Percentiles rank a stretch among this genome's conserved stretches.
phyloP scores from a whole-genome alignment of 345 rosid genomes.

The Litchi chinensis region DNA sequence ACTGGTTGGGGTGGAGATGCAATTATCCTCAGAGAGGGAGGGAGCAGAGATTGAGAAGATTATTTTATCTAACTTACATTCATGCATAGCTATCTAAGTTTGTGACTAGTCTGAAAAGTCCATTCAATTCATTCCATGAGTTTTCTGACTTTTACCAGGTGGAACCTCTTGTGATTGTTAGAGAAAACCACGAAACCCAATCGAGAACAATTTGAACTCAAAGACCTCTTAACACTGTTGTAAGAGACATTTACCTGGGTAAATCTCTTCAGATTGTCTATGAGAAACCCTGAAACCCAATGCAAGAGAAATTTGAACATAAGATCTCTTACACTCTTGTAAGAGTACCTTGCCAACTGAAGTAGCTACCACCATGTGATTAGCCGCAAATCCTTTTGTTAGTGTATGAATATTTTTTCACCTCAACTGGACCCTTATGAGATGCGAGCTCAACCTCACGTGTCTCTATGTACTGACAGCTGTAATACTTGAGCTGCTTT shows the following conservation, averaged over 20 bases:
- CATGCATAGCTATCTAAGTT: background rate
- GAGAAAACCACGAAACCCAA: too few species aligned
- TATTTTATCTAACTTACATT: background rate
- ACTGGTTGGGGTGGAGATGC: background rate
- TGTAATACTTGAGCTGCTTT: background rate
- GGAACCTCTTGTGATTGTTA: background rate
- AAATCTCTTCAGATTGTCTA: too few species aligned
- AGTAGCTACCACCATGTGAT: background rate
- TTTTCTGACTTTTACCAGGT: background rate
- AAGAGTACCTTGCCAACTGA: background rate
- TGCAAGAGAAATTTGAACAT: background rate
- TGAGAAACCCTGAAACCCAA: background rate
- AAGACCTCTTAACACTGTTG: too few species aligned
- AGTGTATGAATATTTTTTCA: too few species aligned
- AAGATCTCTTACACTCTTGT: background rate
- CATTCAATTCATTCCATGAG: background rate
- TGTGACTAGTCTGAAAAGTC: background rate
- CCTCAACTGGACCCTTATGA: background rate
- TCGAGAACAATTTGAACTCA: background rate
- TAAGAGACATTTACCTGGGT: too few species aligned
- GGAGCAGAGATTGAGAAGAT: background rate
- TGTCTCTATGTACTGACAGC: background rate
- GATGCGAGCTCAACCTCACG: background rate
- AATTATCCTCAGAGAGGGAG: too few species aligned
- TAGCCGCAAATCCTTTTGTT: background rate